Percentiles rank a stretch among this genome's conserved stretches.
These are phyloP conservation scores for Periconia sp. DNA, from an alignment of 2,329 filamentous ascomycete species.

Conservation along the genomic window DNA sequence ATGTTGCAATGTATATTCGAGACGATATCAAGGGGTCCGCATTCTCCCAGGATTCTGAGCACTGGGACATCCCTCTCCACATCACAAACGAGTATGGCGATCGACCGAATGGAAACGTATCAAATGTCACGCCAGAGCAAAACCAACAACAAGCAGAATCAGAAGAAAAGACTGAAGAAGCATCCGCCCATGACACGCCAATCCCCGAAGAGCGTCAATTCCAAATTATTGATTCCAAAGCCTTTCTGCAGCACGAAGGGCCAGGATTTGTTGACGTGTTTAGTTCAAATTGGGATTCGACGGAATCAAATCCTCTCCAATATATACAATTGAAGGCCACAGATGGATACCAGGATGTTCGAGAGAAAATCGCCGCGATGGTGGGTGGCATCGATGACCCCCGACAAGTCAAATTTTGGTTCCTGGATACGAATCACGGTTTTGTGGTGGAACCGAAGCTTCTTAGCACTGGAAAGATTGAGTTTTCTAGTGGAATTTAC, in stretches of 20 bases:
- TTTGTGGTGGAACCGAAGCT: conserved; percentile 32
- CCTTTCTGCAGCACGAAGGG: conserved; percentile 39
- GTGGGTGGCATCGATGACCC: conserved; percentile 36
- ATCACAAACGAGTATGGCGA: conserved; percentile 28
- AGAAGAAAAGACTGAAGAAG: conserved; percentile 9
- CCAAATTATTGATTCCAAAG: conserved; percentile 35
- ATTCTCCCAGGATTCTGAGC: conserved; percentile 47
- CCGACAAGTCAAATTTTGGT: conserved; percentile 46
- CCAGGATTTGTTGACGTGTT: conserved; percentile 41
- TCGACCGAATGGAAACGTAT: conserved; percentile 13
- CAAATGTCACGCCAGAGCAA: conserved; percentile 15
- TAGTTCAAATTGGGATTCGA: conserved; percentile 24
- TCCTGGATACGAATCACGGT: conserved; percentile 35
- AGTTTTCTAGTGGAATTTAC: conserved; percentile 33
- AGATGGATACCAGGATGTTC: conserved; percentile 32
- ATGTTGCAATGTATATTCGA: conserved; percentile 60
- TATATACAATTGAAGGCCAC: conserved; percentile 24
- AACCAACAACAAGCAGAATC: conserved; percentile 11
- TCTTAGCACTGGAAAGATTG: conserved; percentile 33
- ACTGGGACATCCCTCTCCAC: conserved; percentile 50
- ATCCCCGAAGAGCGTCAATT: conserved; percentile 23
- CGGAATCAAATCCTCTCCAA: conserved; percentile 15
- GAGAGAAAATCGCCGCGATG: conserved; percentile 28
- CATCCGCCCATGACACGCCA: conserved; percentile 6
- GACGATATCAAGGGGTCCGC: conserved; percentile 46